Conservation (phyloP, 2,329 filamentous ascomycete genomes). For the Metarhizium album region DNA sequence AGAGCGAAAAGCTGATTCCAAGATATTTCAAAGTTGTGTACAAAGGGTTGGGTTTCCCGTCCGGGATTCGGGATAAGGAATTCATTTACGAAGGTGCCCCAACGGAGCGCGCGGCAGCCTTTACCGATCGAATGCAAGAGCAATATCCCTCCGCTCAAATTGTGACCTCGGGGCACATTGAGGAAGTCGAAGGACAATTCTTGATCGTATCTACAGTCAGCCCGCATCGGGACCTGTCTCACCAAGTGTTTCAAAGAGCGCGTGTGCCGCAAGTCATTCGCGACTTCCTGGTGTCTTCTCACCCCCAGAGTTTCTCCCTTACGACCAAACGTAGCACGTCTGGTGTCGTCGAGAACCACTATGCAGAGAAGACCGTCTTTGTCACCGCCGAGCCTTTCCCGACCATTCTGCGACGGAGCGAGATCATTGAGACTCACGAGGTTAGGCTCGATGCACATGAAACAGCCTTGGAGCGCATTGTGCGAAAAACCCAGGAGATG, state of each 20-base stretch:
- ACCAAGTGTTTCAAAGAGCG: constrained; percentile 81
- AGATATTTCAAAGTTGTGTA: constrained; percentile 90
- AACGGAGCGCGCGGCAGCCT: constrained; percentile 66
- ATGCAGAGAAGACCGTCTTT: constrained; percentile 74
- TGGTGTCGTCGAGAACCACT: constrained; percentile 61
- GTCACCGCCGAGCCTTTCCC: constrained; percentile 80
- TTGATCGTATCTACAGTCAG: constrained; percentile 72
- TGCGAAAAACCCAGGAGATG: constrained; percentile 84
- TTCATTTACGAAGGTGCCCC: constrained; percentile 82
- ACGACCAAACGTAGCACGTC: constrained; percentile 60
- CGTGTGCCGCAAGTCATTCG: constrained; percentile 71
- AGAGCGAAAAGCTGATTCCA: constrained; percentile 65
- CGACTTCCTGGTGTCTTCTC: constrained; percentile 74
- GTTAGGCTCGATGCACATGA: constrained; percentile 63
- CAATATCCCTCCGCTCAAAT: constrained; percentile 81
- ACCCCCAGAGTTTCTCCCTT: constrained; percentile 68
- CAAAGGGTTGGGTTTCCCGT: constrained; percentile 78
- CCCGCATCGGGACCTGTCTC: constrained; percentile 68
- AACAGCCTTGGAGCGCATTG: constrained; percentile 82
- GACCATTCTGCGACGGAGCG: constrained; percentile 78
- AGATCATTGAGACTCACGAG: constrained; percentile 62
- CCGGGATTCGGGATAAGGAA: constrained; percentile 73
- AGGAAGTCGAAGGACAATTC: constrained; percentile 85
- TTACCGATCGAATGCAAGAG: constrained; percentile 86
- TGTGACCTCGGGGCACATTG: constrained; percentile 54